These are phyloP conservation scores for Kwoniella heveanensis DNA, from an alignment of 768 basidiomycete genomes.

Conservation along the genomic window DNA sequence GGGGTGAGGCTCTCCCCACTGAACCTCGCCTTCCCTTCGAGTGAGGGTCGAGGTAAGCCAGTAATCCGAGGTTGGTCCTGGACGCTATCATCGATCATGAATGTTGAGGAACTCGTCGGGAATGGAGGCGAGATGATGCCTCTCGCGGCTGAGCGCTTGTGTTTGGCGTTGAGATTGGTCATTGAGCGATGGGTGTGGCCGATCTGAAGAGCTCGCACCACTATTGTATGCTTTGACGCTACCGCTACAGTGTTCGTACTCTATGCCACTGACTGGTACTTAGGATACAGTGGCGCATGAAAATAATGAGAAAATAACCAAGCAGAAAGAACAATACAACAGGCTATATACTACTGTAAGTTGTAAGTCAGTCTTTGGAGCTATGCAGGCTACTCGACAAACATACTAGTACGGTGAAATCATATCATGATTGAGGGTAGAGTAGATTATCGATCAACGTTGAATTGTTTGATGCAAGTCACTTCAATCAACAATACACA, in stretches of 20 bases:
- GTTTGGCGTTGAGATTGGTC: slow-evolving; percentile 21
- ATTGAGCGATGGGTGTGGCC: background rate
- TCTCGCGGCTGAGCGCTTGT: slow-evolving; percentile 26
- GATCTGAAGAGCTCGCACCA: background rate
- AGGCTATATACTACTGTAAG: no score
- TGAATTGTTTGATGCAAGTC: background rate
- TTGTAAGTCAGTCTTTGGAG: no score
- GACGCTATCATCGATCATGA: slow-evolving; percentile 10
- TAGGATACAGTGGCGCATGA: no score
- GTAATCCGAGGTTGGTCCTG: background rate
- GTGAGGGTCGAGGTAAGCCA: background rate
- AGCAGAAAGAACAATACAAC: no score
- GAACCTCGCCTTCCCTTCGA: slow-evolving; percentile 10
- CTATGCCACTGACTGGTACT: no score
- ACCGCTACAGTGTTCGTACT: no score
- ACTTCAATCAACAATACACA: slow-evolving; percentile 7
- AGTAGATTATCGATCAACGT: slow-evolving; percentile 22
- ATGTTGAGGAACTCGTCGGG: slow-evolving; percentile 26
- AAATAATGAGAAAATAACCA: no score
- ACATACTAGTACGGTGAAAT: no score
- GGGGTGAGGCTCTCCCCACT: slow-evolving; percentile 37
- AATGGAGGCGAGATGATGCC: slow-evolving; percentile 25
- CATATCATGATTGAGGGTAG: background rate
- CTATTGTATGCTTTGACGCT: no score
- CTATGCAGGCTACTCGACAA: no score